Conservation (phyloP, 2,329 filamentous ascomycete species). For the Aspergillus persii region DNA sequence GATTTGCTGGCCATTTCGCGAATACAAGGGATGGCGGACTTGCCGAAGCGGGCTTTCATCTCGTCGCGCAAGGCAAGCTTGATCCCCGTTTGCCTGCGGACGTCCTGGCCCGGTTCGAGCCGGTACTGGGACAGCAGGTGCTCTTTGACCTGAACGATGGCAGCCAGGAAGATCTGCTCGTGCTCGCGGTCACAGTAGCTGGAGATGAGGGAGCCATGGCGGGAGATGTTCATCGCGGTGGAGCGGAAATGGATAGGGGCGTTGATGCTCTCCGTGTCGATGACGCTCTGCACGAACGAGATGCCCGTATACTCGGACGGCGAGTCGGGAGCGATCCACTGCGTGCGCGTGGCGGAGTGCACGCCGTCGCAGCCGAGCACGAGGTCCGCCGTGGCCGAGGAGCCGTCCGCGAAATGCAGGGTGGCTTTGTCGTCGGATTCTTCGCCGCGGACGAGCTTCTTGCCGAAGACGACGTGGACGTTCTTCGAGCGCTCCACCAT, state of each 20-base stretch:
- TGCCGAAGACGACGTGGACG: conserved; percentile 43
- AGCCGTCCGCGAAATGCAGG: conserved; percentile 39
- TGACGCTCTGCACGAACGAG: conserved; percentile 36
- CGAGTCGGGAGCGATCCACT: conserved; percentile 33
- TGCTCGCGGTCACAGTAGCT: conserved; percentile 38
- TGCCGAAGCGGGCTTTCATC: conserved; percentile 35
- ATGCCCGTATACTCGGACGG: conserved; percentile 41
- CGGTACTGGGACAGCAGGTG: conserved; percentile 23
- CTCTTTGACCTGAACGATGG: conserved; percentile 38
- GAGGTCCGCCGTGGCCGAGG: conserved; percentile 33
- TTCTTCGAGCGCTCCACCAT: conserved; percentile 36
- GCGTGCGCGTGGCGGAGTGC: conserved; percentile 36
- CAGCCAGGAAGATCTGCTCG: conserved; percentile 40
- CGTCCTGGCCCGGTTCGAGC: conserved; percentile 32
- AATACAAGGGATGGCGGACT: conserved; percentile 36
- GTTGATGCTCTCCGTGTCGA: conserved; percentile 17
- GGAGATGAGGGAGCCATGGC: conserved; percentile 39
- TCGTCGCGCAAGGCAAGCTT: conserved; percentile 35
- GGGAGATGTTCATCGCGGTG: conserved; percentile 40
- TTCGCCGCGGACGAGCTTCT: conserved; percentile 37
- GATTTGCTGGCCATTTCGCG: conserved; percentile 35
- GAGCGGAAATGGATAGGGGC: conserved; percentile 35
- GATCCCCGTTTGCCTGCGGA: conserved; percentile 34
- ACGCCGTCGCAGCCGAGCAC: conserved; percentile 42
- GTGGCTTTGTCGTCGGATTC: conserved; percentile 32